These are phyloP conservation scores for Hirschioporus abietinus DNA, from an alignment of 768 basidiomycete genomes.

Conservation along the genomic window DNA sequence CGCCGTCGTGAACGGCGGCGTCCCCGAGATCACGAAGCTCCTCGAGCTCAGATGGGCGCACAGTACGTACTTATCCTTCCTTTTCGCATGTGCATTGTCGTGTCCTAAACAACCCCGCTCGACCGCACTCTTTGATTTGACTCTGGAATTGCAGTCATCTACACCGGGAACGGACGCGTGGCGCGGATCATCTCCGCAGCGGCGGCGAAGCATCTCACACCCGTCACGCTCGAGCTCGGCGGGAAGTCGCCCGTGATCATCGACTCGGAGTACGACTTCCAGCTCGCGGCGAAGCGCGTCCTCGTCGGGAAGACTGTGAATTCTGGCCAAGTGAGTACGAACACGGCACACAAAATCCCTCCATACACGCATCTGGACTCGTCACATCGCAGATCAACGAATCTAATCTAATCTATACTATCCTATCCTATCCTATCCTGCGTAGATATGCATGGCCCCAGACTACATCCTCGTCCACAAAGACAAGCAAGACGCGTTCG, in stretches of 20 bases:
- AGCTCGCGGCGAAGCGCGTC: constrained; percentile 18
- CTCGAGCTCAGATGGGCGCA: constrained; percentile 39
- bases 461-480: constrained; percentile 40
- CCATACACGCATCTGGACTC: too few species aligned
- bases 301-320: constrained; percentile 21
- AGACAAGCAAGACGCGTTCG: constrained; percentile 40
- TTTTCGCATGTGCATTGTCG: too few species aligned
- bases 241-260: constrained; percentile 20
- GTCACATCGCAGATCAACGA: too few species aligned
- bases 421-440: too few species aligned
- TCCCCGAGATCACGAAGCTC: constrained; percentile 66
- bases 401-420: too few species aligned
- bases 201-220: constrained; percentile 50
- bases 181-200: constrained; percentile 45
- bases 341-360: too few species aligned
- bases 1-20: constrained; percentile 65
- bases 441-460: constrained; percentile 21
- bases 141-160: constrained; percentile 35
- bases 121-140: neutral
- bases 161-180: constrained; percentile 40
- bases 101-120: neutral
- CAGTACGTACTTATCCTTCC: constrained; percentile 23
- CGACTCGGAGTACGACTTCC: constrained; percentile 22
- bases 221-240: constrained; percentile 52
- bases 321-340: constrained; percentile 18